Conservation (phyloP, 2,329 filamentous ascomycete species). For the Pyrenophora tritici-repentis region DNA sequence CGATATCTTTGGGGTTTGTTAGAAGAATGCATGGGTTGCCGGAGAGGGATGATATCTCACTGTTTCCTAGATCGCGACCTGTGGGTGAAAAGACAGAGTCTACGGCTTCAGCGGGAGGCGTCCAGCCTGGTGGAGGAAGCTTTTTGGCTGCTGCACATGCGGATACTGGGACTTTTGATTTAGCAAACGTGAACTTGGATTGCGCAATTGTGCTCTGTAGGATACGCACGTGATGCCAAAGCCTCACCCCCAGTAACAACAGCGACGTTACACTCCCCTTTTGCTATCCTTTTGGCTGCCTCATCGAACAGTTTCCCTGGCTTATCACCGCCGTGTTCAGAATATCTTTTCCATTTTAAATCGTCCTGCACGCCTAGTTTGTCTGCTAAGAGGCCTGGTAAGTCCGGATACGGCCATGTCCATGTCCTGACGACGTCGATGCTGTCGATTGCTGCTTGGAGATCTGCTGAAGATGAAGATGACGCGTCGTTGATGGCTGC, state of each 20-base stretch:
- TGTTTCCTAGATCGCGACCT: conserved; percentile 50
- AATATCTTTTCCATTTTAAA: conserved; percentile 56
- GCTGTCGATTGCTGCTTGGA: conserved; percentile 60
- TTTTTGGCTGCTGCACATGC: conserved; percentile 58
- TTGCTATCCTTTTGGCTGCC: conserved; percentile 62
- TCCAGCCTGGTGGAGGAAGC: conserved; percentile 66
- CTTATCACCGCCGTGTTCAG: conserved; percentile 67
- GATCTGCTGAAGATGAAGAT: conserved; percentile 34
- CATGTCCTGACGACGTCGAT: conserved; percentile 65
- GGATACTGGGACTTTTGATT: conserved; percentile 44
- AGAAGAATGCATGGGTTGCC: conserved; percentile 18
- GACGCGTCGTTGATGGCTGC: conserved; percentile 58
- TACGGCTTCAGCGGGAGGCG: conserved; percentile 53
- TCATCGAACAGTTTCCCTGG: conserved; percentile 67
- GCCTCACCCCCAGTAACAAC: conserved; percentile 69
- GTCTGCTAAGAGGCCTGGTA: conserved; percentile 59
- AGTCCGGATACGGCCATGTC: conserved; percentile 68
- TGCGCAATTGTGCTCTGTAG: not conserved
- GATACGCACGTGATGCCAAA: conserved; percentile 59
- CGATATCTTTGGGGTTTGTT: conserved; percentile 53
- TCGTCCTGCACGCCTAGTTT: conserved; percentile 54
- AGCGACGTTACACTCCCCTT: conserved; percentile 60
- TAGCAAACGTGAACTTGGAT: no score
- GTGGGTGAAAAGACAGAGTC: conserved; percentile 59
- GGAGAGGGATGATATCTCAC: conserved; percentile 40